These are phyloP conservation scores for Emmonsiellopsis sp. DNA, from an alignment of 2,329 filamentous ascomycete genomes.

Conservation along the genomic window DNA sequence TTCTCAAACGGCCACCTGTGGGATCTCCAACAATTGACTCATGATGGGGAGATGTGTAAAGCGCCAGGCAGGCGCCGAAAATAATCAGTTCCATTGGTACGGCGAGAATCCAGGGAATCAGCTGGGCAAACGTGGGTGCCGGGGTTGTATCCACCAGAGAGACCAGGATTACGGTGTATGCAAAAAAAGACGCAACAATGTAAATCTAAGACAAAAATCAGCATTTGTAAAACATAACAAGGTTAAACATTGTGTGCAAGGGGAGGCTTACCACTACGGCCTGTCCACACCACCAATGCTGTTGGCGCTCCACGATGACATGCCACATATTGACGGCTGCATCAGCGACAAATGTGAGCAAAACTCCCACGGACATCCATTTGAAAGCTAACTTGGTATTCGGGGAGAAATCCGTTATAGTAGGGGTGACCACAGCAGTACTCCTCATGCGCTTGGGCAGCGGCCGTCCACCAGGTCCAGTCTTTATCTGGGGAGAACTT, in stretches of 20 bases:
- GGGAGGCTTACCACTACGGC: conserved; percentile 56
- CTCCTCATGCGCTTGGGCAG: conserved; percentile 57
- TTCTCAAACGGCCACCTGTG: conserved; percentile 32
- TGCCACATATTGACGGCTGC: conserved; percentile 65
- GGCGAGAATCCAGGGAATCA: conserved; percentile 68
- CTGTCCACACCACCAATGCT: conserved; percentile 77
- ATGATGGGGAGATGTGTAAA: conserved; percentile 61
- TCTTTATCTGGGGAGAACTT: conserved; percentile 42
- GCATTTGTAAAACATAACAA: not conserved
- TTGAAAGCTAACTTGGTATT: conserved; percentile 64
- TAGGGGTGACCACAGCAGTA: conserved; percentile 40
- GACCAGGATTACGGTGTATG: conserved; percentile 77
- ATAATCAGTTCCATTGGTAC: conserved; percentile 66
- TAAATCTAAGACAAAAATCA: conserved; percentile 56
- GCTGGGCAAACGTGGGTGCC: conserved; percentile 70
- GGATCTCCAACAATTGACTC: conserved; percentile 48
- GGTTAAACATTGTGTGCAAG: not conserved
- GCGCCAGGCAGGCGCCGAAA: conserved; percentile 56
- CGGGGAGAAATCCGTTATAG: conserved; percentile 52
- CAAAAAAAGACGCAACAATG: conserved; percentile 73
- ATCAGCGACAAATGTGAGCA: conserved; percentile 68
- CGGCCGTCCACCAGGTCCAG: conserved; percentile 82
- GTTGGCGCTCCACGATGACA: conserved; percentile 55
- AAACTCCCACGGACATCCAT: conserved; percentile 61
- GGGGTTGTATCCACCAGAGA: conserved; percentile 76